Conservation (phyloP, 2,329 filamentous ascomycete species). For the Seiridium cupressi region DNA sequence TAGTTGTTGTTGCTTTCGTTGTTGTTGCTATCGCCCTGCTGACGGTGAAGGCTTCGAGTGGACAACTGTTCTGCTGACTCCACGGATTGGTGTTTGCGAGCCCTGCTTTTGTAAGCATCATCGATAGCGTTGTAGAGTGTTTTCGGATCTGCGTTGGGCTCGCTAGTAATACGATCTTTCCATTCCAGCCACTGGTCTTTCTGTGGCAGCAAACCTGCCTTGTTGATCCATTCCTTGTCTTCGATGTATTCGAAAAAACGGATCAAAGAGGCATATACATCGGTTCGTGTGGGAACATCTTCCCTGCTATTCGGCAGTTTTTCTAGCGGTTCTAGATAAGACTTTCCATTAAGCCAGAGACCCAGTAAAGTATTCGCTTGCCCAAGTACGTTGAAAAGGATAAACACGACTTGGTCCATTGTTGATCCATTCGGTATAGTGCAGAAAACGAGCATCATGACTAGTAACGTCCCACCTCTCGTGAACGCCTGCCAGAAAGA, state of each 20-base stretch:
- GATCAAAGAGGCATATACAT: background rate
- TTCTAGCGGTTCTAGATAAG: background rate
- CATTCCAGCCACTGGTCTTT: background rate
- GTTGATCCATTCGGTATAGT: background rate
- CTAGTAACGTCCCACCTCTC: background rate
- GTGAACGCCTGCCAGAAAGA: background rate
- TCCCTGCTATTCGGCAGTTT: background rate
- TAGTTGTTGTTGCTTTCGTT: too few species aligned
- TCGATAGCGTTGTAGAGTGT: background rate
- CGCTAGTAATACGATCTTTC: background rate
- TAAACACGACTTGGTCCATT: slow-evolving; percentile 1
- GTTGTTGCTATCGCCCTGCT: too few species aligned
- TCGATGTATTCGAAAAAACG: background rate
- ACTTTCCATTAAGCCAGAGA: background rate
- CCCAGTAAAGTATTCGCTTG: background rate
- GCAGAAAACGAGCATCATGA: background rate
- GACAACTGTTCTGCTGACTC: too few species aligned
- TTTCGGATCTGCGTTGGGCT: background rate
- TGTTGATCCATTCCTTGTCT: background rate
- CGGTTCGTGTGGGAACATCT: background rate
- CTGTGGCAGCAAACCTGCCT: background rate
- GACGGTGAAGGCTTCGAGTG: too few species aligned
- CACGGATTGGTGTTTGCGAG: too few species aligned
- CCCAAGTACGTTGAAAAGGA: background rate
- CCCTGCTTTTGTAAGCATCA: too few species aligned